phyloP scores from a whole-genome alignment of 2,329 filamentous ascomycete species.

The Claviceps sp. region DNA sequence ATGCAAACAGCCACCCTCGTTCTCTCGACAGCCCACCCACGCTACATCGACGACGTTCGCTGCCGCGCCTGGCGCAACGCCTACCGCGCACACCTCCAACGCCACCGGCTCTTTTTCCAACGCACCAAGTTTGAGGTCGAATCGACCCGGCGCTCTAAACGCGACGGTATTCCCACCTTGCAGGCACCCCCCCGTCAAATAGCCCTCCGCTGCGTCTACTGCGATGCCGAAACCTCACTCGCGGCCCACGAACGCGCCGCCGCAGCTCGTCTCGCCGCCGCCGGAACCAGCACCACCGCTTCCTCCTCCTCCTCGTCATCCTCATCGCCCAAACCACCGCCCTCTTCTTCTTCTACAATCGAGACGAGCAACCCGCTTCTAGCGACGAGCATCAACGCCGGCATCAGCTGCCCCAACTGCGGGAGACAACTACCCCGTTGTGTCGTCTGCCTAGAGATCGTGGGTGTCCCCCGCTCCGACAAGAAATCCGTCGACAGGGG shows the following conservation, averaged over 20 bases:
- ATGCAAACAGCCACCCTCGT: conserved; percentile 68
- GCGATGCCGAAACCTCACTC: conserved; percentile 46
- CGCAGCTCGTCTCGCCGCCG: conserved; percentile 4
- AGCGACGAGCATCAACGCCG: conserved; percentile 42
- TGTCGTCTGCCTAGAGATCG: conserved; percentile 53
- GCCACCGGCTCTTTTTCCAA: conserved; percentile 59
- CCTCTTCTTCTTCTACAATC: conserved; percentile 11
- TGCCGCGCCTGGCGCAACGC: conserved; percentile 60
- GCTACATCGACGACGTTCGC: conserved; percentile 65
- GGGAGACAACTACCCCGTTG: conserved; percentile 54
- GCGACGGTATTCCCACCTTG: conserved; percentile 47
- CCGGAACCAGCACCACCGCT: background rate
- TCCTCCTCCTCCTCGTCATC: background rate
- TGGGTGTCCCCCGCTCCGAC: conserved; percentile 50
- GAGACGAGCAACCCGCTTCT: conserved; percentile 42
- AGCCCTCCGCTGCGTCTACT: conserved; percentile 64
- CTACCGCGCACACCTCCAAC: conserved; percentile 60
- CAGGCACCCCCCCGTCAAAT: conserved; percentile 56
- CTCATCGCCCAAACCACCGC: background rate
- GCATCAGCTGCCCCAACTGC: conserved; percentile 53
- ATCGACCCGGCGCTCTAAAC: conserved; percentile 56
- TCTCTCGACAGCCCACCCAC: conserved; percentile 58
- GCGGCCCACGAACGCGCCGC: conserved; percentile 22
- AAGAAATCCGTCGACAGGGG: conserved; percentile 34
- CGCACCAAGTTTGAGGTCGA: conserved; percentile 68